Base-by-base conservation (phyloP, 805 yeast genomes). In the Cyberlindnera euphorbiiphila region DNA sequence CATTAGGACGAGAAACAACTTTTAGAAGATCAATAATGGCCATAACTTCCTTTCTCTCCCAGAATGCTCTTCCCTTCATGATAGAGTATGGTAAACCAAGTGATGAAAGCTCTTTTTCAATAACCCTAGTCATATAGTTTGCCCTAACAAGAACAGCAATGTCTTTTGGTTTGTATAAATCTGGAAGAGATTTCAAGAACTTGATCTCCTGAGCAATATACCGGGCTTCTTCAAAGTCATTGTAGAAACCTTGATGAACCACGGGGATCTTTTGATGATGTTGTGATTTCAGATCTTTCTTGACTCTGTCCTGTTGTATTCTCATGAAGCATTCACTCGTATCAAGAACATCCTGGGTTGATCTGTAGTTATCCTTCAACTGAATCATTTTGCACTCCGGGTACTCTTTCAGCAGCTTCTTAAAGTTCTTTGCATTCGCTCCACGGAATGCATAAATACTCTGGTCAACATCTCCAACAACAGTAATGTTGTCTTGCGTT, bases 391-490 rank as follows among this genome's bases (percentile, higher is more conserved):
- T 42, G 21, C 59, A 55, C 28, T 49, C 46, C 16, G 74, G 66
- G 37, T 65, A 63, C 18, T 49, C 53, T 2, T 53, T 46, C 27
- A 62, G 58, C 85, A 87, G 76, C 11, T 64, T 64, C 27, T 62
- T 61, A 50, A 89, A 85, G 50, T 85, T 88, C 13, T 66, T 62
- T 1, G 81, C 68, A 24, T 78, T 77, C 0, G 97, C 97, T 51
- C 81, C 78, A 43, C 98, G 66, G 50, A 91, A 91, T 0, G 82
- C 87, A 57, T 93, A 91, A 16, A 91, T 91, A 53, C 95, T 81
- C 60, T 91, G 98, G 59, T 93, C 96, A 0, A 96, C 96, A 55
- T 91, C 98, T 1, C 98, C 98, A 2, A 91, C 97, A 1, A 88
- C 80, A 0, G 97, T 85, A 8, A 91, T 71, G 41, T 80, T 80